Evolutionary conservation across 768 basidiomycete species (phyloP), one percentile per base, ranked within the genome.

Genomic region (Boletus reticulatus): DNA sequence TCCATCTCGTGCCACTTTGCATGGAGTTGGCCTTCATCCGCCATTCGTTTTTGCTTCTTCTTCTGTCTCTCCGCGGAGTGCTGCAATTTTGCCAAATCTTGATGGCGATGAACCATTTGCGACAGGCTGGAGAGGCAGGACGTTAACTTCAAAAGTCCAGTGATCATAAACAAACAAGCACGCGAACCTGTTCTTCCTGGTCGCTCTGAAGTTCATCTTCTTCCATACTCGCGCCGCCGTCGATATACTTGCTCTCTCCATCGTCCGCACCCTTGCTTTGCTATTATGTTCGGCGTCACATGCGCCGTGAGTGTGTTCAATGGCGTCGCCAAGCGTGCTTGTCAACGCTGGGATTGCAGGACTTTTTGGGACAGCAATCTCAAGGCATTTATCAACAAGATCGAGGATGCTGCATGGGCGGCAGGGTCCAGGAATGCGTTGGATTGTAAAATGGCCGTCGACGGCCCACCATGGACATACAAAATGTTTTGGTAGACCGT

Each of bases 1-100:
- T 92, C 89, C 87, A 94, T 90, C 65, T 86, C 88, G 64, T 88
- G 82, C 58, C 90, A 76, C 76, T 87, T 89, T 44, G 72, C 79
- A 27, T 84, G 80, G 29, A 94, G 74, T 60, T 88, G 80, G 4
- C 81, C 83, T 62, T 91, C 90, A 4, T 85, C 87, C 0, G 74
- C 85, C 67, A 84, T 90, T 48, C 88, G 78, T 47, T 79, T 79
- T 66, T 75, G 77, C 47, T 78, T 78, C 72, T 79, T 77, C 57
- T 77, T 66, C 48, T 74, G 71, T 34, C 76, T 70, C 41, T 76
- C 74, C 14, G 69, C 72, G 4, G 68, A 71, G 13, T 75, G 70
- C 43, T 78, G 73, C 22, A 74, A 65, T 52, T 74, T 76, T 4
- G 69, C 64, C 11, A 67, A n/a, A 19, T 45, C 73, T 73, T 16